Conservation (phyloP, 495 filamentous ascomycete species). For the Trichocladium uniseriatum region DNA sequence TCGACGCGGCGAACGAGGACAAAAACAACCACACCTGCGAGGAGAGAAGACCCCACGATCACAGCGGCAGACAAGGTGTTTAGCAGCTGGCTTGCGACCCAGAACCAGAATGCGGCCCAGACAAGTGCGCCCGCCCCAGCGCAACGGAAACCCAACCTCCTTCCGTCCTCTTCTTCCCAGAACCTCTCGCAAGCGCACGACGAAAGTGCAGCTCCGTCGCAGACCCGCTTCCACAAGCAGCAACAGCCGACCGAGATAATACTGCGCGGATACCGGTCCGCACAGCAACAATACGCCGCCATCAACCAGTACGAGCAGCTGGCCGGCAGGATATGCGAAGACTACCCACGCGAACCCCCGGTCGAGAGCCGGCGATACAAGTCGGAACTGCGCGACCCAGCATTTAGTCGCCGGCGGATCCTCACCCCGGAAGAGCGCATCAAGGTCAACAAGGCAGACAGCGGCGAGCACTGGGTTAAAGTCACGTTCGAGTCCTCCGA, state of each 20-base stretch:
- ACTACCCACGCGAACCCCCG: conserved; percentile 69
- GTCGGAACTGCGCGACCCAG: conserved; percentile 56
- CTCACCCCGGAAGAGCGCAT: conserved; percentile 60
- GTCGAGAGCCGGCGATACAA: conserved; percentile 45
- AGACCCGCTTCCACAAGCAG: conserved; percentile 14
- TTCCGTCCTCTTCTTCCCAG: conserved; percentile 16
- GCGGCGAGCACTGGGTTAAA: conserved; percentile 85
- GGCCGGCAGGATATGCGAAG: conserved; percentile 74
- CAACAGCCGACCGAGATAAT: conserved; percentile 65
- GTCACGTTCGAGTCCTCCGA: conserved; percentile 78
- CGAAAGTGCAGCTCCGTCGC: conserved; percentile 21
- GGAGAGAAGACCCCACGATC: conserved; percentile 46
- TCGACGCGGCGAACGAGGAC: conserved; percentile 46
- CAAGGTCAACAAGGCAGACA: conserved; percentile 64
- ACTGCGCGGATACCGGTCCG: conserved; percentile 67
- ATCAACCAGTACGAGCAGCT: conserved; percentile 77
- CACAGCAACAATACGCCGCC: conserved; percentile 68
- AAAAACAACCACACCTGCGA: conserved; percentile 41
- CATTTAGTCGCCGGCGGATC: conserved; percentile 45
- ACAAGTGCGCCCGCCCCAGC: conserved; percentile 8
- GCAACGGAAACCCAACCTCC: conserved; percentile 24
- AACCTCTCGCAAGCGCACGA: conserved; percentile 17
- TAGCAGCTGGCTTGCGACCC: conserved; percentile 29
- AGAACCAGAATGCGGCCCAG: conserved; percentile 21
- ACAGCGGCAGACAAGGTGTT: conserved; percentile 45